These are phyloP conservation scores for Geotrichum aggregatum DNA, from an alignment of 1,139 yeast genomes.

Conservation along the genomic window DNA sequence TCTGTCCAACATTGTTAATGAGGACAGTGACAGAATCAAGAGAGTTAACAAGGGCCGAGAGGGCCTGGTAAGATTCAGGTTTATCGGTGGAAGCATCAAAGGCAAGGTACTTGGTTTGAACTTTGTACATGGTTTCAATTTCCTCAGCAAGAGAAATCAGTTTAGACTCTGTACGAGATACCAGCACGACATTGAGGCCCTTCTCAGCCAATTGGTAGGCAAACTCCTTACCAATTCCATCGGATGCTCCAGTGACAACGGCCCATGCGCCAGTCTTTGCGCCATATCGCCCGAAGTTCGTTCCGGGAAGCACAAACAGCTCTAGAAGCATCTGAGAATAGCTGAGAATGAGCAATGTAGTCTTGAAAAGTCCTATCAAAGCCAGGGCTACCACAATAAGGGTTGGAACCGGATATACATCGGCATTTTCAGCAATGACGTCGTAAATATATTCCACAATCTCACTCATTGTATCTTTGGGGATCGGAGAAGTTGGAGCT, in stretches of 20 bases:
- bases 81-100: conserved; percentile 69
- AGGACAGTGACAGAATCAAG: conserved; percentile 58
- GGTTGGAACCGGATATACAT: conserved; percentile 17
- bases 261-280: conserved; percentile 69
- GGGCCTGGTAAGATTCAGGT: conserved; percentile 50
- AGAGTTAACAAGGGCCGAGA: conserved; percentile 49
- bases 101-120: conserved; percentile 63
- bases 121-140: conserved; percentile 54
- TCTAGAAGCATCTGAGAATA: conserved; percentile 49
- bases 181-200: conserved; percentile 78
- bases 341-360: conserved; percentile 43
- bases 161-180: conserved; percentile 79
- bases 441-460: conserved; percentile 18
- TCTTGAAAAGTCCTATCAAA: conserved; percentile 49
- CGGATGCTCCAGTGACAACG: conserved; percentile 93
- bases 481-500: too few species aligned
- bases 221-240: conserved; percentile 94
- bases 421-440: conserved; percentile 17
- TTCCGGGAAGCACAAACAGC: conserved; percentile 60
- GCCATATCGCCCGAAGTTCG: conserved; percentile 68
- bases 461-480: conserved; percentile 5
- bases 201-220: conserved; percentile 77
- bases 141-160: conserved; percentile 65
- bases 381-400: conserved; percentile 25
- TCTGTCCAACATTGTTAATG: conserved; percentile 89